A percentile compares a stretch with the other conserved stretches of the same genome.
phyloP scores from a whole-genome alignment of 768 basidiomycete species.

The Trametes gibbosa region DNA sequence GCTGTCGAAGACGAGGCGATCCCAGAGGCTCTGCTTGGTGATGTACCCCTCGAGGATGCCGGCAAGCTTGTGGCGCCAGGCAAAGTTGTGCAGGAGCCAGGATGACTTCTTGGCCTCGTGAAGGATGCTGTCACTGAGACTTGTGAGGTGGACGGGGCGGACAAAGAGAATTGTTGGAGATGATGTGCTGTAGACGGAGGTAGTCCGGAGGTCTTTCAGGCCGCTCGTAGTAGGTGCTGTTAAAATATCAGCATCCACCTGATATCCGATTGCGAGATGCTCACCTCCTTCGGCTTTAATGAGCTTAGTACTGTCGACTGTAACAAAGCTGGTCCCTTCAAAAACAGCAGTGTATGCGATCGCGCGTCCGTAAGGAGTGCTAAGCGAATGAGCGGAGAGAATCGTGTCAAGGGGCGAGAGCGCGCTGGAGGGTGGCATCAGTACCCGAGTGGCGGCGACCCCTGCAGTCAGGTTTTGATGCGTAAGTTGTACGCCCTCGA shows the following conservation, averaged over 20 bases:
- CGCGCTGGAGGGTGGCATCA: slow-evolving; percentile 71
- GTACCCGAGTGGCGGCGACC: slow-evolving; percentile 71
- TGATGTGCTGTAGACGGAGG: slow-evolving; percentile 54
- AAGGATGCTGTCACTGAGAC: slow-evolving; percentile 52
- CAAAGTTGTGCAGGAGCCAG: slow-evolving; percentile 54
- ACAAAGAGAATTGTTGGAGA: slow-evolving; percentile 80
- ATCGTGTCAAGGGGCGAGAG: slow-evolving; percentile 74
- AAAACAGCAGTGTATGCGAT: slow-evolving; percentile 77
- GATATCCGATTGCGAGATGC: background rate
- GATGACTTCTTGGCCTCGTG: slow-evolving; percentile 47
- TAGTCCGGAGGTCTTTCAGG: slow-evolving; percentile 47
- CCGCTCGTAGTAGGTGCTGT: slow-evolving; percentile 25
- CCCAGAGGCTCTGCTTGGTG: slow-evolving; percentile 81
- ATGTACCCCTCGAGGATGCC: slow-evolving; percentile 70
- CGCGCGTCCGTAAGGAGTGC: slow-evolving; percentile 75
- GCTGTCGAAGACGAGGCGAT: slow-evolving; percentile 68
- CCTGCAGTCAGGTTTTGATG: slow-evolving; percentile 89
- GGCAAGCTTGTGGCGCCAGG: slow-evolving; percentile 75
- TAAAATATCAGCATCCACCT: background rate
- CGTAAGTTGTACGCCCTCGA: slow-evolving; percentile 66
- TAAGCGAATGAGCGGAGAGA: slow-evolving; percentile 69
- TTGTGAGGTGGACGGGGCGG: slow-evolving; percentile 58
- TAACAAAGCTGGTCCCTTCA: slow-evolving; percentile 72
- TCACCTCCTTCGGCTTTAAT: slow-evolving; percentile 47
- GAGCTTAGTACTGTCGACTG: slow-evolving; percentile 53